Base-by-base conservation (phyloP, 73 alveolate genomes). In the Paramecium tetraurelia region DNA sequence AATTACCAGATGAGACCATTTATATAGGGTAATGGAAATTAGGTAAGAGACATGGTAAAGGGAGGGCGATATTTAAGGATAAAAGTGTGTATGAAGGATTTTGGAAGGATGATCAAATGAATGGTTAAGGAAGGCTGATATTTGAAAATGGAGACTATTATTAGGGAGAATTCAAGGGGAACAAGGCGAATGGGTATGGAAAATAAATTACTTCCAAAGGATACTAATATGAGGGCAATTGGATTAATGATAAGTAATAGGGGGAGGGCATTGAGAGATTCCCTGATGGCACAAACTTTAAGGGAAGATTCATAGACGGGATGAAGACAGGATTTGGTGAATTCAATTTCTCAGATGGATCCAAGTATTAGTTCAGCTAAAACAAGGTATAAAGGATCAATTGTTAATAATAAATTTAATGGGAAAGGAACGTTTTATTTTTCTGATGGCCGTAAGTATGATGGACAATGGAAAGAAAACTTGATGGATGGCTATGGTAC, bases 261-360 rank as follows among this genome's bases (percentile, higher is more conserved):
- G 97, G 97, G 18, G 89, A 84, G 31, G 97, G 96, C 18, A 12
- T 14, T 43, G 97, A 94, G 85, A 87, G 11, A 40, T 94, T 96
- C 92, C 95, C 95, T 35, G 96, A 94, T 93, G 97, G 97, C 11
- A 90, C 96, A 21, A 93, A 41, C 27, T 94, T 77, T 72, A 50
- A 68, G 72, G 97, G 96, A 20, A 68, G 33, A 18, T 94, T 70
- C 72, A 44, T 27, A 21, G 84, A 86, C 48, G 97, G 97, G 3
- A n/a, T 94, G 31, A 93, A 94, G 75, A 68, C 85, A 69, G 97
- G 97, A 16, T 68, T 18, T 29, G 97, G 97, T 7, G 72, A 86
- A 71, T 71, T 93, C 38, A 24, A 22, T 12, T 94, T 95, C 92
- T 85, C 86, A 20, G 95, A 94, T 93, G 97, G 97, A 24, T 22